Percentiles rank a stretch among this genome's conserved stretches.
phyloP scores from a whole-genome alignment of 2,329 filamentous ascomycete genomes.

The Penicillium sclerotiorum region DNA sequence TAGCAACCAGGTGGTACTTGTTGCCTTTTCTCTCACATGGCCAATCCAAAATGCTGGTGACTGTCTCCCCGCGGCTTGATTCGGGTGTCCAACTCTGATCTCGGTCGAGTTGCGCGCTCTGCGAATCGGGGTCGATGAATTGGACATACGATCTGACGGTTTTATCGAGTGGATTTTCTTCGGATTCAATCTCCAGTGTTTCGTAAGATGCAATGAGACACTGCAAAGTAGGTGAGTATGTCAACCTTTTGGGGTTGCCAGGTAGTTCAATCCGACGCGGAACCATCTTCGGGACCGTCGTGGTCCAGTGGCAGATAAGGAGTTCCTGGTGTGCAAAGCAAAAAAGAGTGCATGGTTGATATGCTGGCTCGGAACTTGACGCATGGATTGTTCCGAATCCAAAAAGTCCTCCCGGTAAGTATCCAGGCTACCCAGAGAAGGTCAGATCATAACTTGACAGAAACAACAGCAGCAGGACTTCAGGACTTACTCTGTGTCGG shows the following conservation, averaged over 20 bases:
- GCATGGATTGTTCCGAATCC: conserved; percentile 40
- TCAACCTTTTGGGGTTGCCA: conserved; percentile 46
- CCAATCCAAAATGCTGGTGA: conserved; percentile 48
- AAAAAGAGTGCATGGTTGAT: conserved; percentile 48
- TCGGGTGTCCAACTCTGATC: conserved; percentile 15
- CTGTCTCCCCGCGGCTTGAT: conserved; percentile 36
- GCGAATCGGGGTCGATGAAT: conserved; percentile 42
- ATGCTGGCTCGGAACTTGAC: conserved; percentile 21
- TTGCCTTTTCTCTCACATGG: conserved; percentile 37
- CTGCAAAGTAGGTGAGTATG: conserved; percentile 49
- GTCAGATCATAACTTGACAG: neutral
- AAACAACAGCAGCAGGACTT: neutral
- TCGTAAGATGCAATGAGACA: conserved; percentile 55
- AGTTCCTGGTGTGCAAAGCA: conserved; percentile 52
- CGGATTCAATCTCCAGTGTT: conserved; percentile 28
- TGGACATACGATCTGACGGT: conserved; percentile 39
- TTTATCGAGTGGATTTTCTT: conserved; percentile 32
- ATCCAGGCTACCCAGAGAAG: conserved; percentile 36
- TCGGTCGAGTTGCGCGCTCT: conserved; percentile 22
- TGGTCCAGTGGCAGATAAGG: conserved; percentile 51
- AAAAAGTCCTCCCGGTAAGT: conserved; percentile 38
- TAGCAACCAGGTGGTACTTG: conserved; percentile 44
- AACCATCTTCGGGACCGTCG: conserved; percentile 43
- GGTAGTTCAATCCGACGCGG: conserved; percentile 43
- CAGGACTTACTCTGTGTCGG: conserved; percentile 42